Conservation (phyloP, 345 rosid species). For the Hibiscus trionum region DNA sequence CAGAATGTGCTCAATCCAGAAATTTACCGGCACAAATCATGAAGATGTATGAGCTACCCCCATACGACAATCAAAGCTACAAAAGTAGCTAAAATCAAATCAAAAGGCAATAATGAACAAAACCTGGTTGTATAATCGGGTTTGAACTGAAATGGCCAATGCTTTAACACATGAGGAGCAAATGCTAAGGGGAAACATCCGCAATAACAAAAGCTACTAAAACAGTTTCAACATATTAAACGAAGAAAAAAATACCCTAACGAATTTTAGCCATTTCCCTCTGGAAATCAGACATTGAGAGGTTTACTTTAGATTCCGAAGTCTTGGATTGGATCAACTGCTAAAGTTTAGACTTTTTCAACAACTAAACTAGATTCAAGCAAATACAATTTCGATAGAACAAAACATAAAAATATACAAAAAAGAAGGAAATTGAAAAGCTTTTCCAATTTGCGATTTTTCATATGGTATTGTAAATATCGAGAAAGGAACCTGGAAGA, state of each 20-base stretch:
- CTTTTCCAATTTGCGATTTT: neutral
- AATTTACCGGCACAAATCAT: neutral
- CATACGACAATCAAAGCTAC: neutral
- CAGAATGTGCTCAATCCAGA: neutral
- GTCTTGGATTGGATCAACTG: neutral
- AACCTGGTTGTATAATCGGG: neutral
- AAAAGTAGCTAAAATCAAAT: neutral
- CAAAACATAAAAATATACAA: neutral
- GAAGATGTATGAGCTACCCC: neutral
- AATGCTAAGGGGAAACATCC: neutral
- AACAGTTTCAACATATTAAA: neutral
- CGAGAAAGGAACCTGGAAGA: slow-evolving; percentile 53
- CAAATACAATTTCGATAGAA: neutral
- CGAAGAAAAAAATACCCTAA: neutral
- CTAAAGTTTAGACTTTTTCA: neutral
- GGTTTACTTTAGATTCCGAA: neutral
- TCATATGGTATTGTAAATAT: too few species aligned
- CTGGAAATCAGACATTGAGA: neutral
- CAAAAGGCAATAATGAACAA: neutral
- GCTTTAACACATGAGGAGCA: neutral
- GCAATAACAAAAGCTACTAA: neutral
- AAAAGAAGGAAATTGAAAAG: neutral
- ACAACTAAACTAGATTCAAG: neutral
- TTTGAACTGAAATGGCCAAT: neutral
- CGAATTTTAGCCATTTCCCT: neutral